These are phyloP conservation scores for Botrytis aclada DNA, from an alignment of 2,329 filamentous ascomycete genomes.

Conservation along the genomic window DNA sequence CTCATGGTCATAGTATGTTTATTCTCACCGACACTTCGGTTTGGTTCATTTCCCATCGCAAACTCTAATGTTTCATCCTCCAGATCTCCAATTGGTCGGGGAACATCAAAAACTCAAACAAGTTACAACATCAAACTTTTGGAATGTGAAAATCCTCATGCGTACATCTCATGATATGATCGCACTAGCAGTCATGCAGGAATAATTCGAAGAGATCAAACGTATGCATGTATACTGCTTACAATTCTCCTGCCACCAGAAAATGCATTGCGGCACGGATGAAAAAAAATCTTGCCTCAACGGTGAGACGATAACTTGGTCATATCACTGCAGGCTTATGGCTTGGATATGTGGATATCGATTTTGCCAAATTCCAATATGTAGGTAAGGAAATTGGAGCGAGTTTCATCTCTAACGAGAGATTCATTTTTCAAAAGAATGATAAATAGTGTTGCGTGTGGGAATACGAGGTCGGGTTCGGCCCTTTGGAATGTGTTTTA, in stretches of 20 bases:
- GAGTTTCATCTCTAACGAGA: slow-evolving; percentile 12
- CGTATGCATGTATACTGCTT: slow-evolving; percentile 4
- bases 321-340: slow-evolving; percentile 15
- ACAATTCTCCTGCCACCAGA: neutral
- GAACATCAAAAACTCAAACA: neutral
- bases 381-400: slow-evolving; percentile 1
- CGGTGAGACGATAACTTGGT: slow-evolving; percentile 3
- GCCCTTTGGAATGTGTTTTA: neutral
- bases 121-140: neutral
- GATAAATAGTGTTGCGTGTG: neutral
- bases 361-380: neutral
- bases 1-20: no score
- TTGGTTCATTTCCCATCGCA: neutral
- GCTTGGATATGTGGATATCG: neutral
- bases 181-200: neutral
- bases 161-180: neutral
- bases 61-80: neutral
- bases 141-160: neutral
- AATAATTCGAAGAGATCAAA: neutral
- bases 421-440: neutral
- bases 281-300: neutral
- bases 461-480: neutral
- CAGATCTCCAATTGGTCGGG: neutral
- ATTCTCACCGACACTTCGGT: slow-evolving; percentile 8
- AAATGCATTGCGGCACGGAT: slow-evolving; percentile 4